These are phyloP conservation scores for Whalleya microplaca DNA, from an alignment of 2,329 filamentous ascomycete species.

Conservation along the genomic window DNA sequence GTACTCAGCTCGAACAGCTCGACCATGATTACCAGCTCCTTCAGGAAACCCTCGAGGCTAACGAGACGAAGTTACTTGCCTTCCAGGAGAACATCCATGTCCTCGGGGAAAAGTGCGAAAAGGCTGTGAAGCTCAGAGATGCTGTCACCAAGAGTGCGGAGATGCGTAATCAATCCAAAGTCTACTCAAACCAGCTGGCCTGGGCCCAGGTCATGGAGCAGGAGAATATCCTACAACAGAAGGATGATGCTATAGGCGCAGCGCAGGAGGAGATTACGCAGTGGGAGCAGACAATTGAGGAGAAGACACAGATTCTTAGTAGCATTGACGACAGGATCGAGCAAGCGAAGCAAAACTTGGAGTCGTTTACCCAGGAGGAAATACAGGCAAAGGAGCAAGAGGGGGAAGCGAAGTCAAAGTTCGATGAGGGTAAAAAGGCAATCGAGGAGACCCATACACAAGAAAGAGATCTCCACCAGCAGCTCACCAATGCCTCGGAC, in stretches of 20 bases:
- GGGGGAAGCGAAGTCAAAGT: conserved; percentile 53
- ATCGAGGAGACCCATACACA: conserved; percentile 60
- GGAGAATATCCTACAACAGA: conserved; percentile 57
- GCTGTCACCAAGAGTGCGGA: conserved; percentile 67
- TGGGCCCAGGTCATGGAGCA: conserved; percentile 86
- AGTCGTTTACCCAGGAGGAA: conserved; percentile 50
- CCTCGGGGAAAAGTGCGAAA: conserved; percentile 61
- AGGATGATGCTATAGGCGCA: conserved; percentile 32
- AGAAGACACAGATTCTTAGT: conserved; percentile 55
- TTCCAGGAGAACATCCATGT: conserved; percentile 65
- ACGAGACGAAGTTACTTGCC: conserved; percentile 63
- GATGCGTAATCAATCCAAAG: conserved; percentile 63
- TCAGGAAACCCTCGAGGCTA: conserved; percentile 76
- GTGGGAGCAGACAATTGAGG: conserved; percentile 40
- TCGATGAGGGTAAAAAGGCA: conserved; percentile 56
- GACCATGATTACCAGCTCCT: conserved; percentile 90
- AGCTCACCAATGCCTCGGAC: conserved; percentile 57
- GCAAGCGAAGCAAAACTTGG: conserved; percentile 43
- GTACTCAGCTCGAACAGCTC: conserved; percentile 89
- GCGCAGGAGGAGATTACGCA: conserved; percentile 42
- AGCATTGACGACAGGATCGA: conserved; percentile 50
- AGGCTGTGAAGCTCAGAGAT: conserved; percentile 67
- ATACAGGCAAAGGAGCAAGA: conserved; percentile 50
- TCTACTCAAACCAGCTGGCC: conserved; percentile 69
- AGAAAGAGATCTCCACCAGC: conserved; percentile 66